Conservation (phyloP, 805 yeast genomes). For the Candida namnaoensis region DNA sequence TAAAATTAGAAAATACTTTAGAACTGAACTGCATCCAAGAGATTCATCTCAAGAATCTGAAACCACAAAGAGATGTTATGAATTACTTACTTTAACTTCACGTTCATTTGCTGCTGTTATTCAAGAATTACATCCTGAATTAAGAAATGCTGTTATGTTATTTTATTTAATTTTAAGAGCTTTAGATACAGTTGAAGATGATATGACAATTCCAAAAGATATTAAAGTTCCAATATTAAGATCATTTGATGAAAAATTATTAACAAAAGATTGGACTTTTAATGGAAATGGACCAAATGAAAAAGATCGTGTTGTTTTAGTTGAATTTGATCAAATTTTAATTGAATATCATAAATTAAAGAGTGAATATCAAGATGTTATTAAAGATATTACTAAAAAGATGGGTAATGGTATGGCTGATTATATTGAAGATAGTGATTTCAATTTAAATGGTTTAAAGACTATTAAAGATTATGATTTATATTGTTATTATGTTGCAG, state of each 20-base stretch:
- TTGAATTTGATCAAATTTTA: conserved; percentile 67
- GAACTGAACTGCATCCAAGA: conserved; percentile 28
- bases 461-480: conserved; percentile 78
- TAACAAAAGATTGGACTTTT: conserved; percentile 71
- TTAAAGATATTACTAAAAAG: conserved; percentile 64
- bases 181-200: conserved; percentile 93
- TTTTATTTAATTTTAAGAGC: conserved; percentile 86
- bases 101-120: conserved; percentile 94
- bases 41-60: conserved; percentile 26
- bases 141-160: conserved; percentile 71
- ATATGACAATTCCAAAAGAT: conserved; percentile 72
- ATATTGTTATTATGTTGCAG: conserved; percentile 97
- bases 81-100: conserved; percentile 61
- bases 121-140: conserved; percentile 81
- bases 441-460: conserved; percentile 69
- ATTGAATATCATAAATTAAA: conserved; percentile 64
- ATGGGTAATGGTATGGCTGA: conserved; percentile 99
- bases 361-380: conserved; percentile 68
- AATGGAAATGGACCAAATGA: conserved; percentile 67
- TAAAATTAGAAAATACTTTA: conserved; percentile 18
- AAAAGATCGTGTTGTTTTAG: conserved; percentile 72
- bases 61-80: conserved; percentile 56
- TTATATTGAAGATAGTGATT: conserved; percentile 69
- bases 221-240: conserved; percentile 71
- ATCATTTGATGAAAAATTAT: conserved; percentile 54